A percentile compares a stretch with the other conserved stretches of the same genome.
phyloP scores from a whole-genome alignment of 78 protist species.

The Protostelium mycophagum region DNA sequence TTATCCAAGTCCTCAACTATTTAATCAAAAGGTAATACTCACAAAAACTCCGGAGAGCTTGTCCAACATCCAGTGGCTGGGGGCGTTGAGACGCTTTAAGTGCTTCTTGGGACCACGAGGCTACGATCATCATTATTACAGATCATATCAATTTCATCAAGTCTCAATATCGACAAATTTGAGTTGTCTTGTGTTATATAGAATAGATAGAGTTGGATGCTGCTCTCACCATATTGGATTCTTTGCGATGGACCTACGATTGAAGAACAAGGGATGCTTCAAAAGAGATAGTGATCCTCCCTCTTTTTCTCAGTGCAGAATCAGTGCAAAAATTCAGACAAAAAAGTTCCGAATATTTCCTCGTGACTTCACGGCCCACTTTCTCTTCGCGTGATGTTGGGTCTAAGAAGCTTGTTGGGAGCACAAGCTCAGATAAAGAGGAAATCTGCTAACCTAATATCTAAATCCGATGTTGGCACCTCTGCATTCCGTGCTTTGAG shows the following conservation, averaged over 20 bases:
- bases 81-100: conserved; percentile 97
- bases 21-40: conserved; percentile 1
- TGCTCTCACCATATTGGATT: too few relatives aligned
- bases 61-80: conserved; percentile 98
- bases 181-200: not conserved
- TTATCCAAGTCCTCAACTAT: not conserved
- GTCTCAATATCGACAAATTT: not conserved
- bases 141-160: not conserved
- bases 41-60: conserved; percentile 94
- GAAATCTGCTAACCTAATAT: too few relatives aligned
- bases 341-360: too few relatives aligned
- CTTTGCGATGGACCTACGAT: too few relatives aligned
- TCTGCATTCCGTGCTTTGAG: too few relatives aligned
- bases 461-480: too few relatives aligned
- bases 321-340: not conserved
- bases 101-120: conserved; percentile 96
- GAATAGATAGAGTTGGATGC: not conserved
- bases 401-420: too few relatives aligned
- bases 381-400: too few relatives aligned
- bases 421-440: too few relatives aligned
- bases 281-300: not conserved
- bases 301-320: not conserved
- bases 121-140: conserved; percentile 1
- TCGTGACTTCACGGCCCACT: too few relatives aligned
- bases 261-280: not conserved